These are phyloP conservation scores for Cercophora sp. DNA, from an alignment of 495 filamentous ascomycete species.

Conservation along the genomic window DNA sequence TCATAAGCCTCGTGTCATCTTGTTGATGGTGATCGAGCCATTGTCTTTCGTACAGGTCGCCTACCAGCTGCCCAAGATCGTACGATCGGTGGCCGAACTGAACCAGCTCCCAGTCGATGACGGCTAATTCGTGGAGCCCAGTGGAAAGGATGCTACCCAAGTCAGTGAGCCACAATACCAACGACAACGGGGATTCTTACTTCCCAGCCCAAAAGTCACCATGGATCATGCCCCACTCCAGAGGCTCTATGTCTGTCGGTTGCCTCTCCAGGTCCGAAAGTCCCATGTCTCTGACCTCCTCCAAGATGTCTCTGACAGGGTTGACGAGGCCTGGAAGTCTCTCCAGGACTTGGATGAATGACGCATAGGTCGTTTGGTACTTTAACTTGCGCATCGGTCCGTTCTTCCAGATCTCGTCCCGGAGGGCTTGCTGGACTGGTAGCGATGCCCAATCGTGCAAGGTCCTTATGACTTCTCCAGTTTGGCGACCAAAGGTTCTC, in stretches of 20 bases:
- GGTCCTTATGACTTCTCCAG: conserved; percentile 41
- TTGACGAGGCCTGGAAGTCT: conserved; percentile 28
- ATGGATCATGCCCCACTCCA: conserved; percentile 39
- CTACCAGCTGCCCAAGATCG: conserved; percentile 52
- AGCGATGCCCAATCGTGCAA: conserved; percentile 45
- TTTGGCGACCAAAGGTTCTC: conserved; percentile 32
- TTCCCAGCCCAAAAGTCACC: conserved; percentile 59
- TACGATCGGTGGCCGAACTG: conserved; percentile 45
- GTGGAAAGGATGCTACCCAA: neutral
- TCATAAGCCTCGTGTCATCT: conserved; percentile 35
- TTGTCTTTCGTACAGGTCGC: conserved; percentile 52
- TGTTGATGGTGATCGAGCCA: conserved; percentile 30
- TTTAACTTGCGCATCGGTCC: conserved; percentile 44
- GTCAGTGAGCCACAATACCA: neutral
- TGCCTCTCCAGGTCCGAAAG: conserved; percentile 27
- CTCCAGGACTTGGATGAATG: conserved; percentile 43
- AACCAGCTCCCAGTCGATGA: conserved; percentile 55
- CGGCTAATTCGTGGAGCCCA: conserved; percentile 9
- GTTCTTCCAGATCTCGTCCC: conserved; percentile 33
- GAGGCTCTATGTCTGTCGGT: neutral
- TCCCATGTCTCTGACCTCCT: conserved; percentile 20
- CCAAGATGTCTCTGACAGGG: conserved; percentile 9
- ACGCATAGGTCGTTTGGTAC: conserved; percentile 42
- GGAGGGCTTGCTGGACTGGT: conserved; percentile 25
- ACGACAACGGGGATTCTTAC: conserved; percentile 14